These are phyloP conservation scores for Populus alba DNA, from an alignment of 345 rosid genomes.

Conservation along the genomic window DNA sequence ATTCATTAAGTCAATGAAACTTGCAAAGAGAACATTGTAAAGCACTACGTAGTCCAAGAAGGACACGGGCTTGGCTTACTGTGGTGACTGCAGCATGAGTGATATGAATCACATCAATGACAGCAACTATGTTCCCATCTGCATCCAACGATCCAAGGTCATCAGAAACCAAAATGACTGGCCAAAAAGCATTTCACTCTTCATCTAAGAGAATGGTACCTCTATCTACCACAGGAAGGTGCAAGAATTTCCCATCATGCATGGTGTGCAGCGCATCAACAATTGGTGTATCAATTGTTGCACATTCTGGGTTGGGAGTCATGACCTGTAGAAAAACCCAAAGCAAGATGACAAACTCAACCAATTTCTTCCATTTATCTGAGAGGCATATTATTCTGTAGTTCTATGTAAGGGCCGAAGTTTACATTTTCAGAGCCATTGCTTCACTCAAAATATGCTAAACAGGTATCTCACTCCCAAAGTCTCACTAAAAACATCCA, in stretches of 20 bases:
- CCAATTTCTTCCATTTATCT: background rate
- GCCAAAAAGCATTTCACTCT: constrained; percentile 10
- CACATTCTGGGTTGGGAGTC: constrained; percentile 97
- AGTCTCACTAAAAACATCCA: background rate
- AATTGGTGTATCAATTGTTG: constrained; percentile 77
- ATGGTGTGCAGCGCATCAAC: constrained; percentile 93
- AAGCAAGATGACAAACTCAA: constrained; percentile 7
- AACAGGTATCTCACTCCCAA: background rate
- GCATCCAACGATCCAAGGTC: constrained; percentile 29
- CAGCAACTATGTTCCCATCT: constrained; percentile 83
- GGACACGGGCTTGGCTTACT: constrained; percentile 42
- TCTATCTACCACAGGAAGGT: constrained; percentile 87
- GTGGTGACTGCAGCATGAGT: constrained; percentile 98
- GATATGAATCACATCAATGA: constrained; percentile 80
- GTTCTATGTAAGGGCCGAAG: background rate
- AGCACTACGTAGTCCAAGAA: constrained; percentile 6
- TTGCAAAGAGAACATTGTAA: background rate
- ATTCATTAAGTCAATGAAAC: constrained; percentile 13
- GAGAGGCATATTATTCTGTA: background rate
- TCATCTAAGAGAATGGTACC: constrained; percentile 38
- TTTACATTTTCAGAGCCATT: background rate
- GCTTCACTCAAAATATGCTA: background rate
- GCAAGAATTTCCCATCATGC: constrained; percentile 98
- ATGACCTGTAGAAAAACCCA: constrained; percentile 57
- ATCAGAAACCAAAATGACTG: constrained; percentile 5